Base-by-base conservation (phyloP, 208 protist species). In the Crithidia brevicula region DNA sequence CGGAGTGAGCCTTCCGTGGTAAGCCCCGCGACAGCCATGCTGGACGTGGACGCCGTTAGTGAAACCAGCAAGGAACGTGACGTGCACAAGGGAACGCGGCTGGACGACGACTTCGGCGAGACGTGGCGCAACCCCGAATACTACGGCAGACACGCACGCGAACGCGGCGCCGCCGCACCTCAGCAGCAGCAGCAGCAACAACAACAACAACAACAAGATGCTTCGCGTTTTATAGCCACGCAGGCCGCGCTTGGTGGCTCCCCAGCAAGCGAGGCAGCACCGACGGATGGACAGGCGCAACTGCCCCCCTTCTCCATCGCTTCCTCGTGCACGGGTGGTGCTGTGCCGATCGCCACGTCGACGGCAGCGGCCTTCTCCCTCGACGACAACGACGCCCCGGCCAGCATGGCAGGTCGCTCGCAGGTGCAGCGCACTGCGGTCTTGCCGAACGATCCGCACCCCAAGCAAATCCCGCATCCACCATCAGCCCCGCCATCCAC, bases 121-220 rank as follows among this genome's bases (percentile, higher is more conserved):
- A 67, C 67, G 30, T 46, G 58, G 57, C 28, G 67, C 49, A 49
- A 33, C 34, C 13, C 67, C 15, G 59, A 72, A 18, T 23, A 34
- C 33, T 63, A 63, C 31, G 59, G 45, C 31, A 30, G 31, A 0
- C 59, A 31, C 31, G 33, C 60, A 10, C 38, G 54, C 11, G 38
- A 38, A 2, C 54, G 59, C 6, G 30, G 5, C 23, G 28, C 8
- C 23, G 54, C 38, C 4, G 57, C 42, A 3, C 4, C 20, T 34
- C 54, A 47, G 38, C 54, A 60, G 20, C 33, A 60, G 38, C 36
- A 60, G 23, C 22, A 60, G 38, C 54, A 30, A 16, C 53, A 60
- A 31, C 53, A 46, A 31, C 36, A 60, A 31, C 50, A 56, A 4
- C 30, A 38, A 5, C 13, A 38, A 13, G 10, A 5, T 15, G 6